Evolutionary conservation across 1,139 yeast species (phyloP), one percentile per base, ranked within the genome.

Genomic region (Debaryomycetaceae sp.): DNA sequence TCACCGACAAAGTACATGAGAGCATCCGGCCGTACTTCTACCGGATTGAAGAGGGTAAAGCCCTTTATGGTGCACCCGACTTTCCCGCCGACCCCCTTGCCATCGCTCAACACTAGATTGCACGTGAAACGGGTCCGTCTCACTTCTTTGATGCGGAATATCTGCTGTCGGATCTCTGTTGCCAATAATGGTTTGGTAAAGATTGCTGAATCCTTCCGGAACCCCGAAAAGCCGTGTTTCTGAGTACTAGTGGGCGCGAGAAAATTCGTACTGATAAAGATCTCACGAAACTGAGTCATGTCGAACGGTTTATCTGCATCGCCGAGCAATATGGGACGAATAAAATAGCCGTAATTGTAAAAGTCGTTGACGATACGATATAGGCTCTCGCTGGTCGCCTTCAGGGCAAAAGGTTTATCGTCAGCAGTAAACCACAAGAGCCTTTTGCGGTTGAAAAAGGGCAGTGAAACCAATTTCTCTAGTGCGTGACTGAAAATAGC

Each of bases 1-100:
- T 71, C 77, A 4, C 67, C 71, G 28, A 65, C 60, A 23, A 71
- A 71, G 46, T 72, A 74, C 14, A 40, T 29, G 25, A 13, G 78
- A 37, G 31, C 46, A 44, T 28, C 53, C 40, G 63, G 57, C 18
- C 63, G 57, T 1, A 71, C 47, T 27, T 58, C 62, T 35, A 77
- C 79, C 31, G 69, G 73, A 12, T 66, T 58, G 38, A 67, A 70
- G n/a, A 81, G 58, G 1, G 79, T 55, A 43, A 76, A 81, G 0
- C 94, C 96, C 40, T 70, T 73, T 2, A 86, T 61, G 0, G 85
- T 78, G 29, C 90, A 68, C 0, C 67, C 63, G 12, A 85, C 38
- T 1, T 58, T 54, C 2, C 75, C 73, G 37, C 52, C 58, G 6
- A 50, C 32, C 1, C 40, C 46, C 1, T 47, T 38, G 5, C 62